Percentiles rank a stretch among this genome's conserved stretches.
Evolutionary conservation across 139 green algal genomes (phyloP).

Genomic region (Picochlorum costavermella): DNA sequence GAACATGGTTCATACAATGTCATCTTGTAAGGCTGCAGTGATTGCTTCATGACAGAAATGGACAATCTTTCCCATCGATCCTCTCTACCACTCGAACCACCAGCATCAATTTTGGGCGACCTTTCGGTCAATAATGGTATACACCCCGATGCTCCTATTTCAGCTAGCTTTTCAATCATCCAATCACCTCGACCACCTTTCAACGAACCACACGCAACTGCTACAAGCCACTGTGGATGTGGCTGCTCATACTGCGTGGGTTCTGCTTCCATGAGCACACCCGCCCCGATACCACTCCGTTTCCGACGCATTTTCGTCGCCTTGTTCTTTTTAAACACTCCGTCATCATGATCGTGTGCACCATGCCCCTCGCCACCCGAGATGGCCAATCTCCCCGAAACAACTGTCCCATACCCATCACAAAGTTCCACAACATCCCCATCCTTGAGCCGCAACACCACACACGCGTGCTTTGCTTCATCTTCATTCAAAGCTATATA

Average conservation of each 20-base stretch:
- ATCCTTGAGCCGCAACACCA: conserved; percentile 34
- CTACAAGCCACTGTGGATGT: conserved; percentile 5
- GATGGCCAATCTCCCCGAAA: conserved; percentile 3
- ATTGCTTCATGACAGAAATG: conserved; percentile 76
- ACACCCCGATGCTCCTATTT: conserved; percentile 67
- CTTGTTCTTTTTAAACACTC: not conserved
- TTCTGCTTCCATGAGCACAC: not conserved
- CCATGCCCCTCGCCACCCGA: not conserved
- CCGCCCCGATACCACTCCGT: not conserved
- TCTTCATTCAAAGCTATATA: conserved; percentile 23
- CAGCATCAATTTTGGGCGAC: conserved; percentile 27
- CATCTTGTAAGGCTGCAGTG: conserved; percentile 53
- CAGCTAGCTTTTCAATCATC: conserved; percentile 82
- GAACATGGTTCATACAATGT: conserved; percentile 25
- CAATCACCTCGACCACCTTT: conserved; percentile 77
- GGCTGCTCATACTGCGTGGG: not conserved
- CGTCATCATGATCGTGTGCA: no score
- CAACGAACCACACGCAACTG: conserved; percentile 55
- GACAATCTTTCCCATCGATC: conserved; percentile 65
- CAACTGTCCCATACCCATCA: conserved; percentile 52
- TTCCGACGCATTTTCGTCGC: not conserved
- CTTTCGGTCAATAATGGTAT: conserved; percentile 66
- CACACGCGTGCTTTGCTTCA: conserved; percentile 44
- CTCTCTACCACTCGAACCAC: conserved; percentile 13
- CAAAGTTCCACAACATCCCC: conserved; percentile 63